Conservation (phyloP, 192 early-diverging fungal species). For the Mortierella claussenii region DNA sequence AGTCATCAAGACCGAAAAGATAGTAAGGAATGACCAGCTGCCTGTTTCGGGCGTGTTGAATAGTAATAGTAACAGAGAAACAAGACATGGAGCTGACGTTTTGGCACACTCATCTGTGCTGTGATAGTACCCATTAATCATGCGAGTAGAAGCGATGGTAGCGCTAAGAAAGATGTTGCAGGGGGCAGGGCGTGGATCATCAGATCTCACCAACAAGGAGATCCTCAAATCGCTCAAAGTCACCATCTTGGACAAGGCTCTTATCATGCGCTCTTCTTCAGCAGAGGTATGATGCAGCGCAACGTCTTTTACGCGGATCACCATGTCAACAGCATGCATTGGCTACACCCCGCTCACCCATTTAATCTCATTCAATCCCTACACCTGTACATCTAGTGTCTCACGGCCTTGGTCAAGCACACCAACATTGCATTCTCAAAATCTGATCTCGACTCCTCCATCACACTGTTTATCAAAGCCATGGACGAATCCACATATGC, state of each 20-base stretch:
- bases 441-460: constrained; percentile 44
- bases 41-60: too few species aligned
- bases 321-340: too few species aligned
- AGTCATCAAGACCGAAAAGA: constrained; percentile 68
- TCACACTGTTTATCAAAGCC: constrained; percentile 45
- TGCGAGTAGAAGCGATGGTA: constrained; percentile 77
- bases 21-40: constrained; percentile 62
- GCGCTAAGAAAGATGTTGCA: constrained; percentile 72
- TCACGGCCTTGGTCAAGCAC: constrained; percentile 60
- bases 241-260: constrained; percentile 77
- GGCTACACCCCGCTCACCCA: too few species aligned
- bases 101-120: too few species aligned
- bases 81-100: too few species aligned
- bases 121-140: constrained; percentile 59
- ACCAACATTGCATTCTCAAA: constrained; percentile 48
- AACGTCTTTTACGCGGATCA: too few species aligned
- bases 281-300: constrained; percentile 79
- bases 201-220: constrained; percentile 79
- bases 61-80: too few species aligned
- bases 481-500: constrained; percentile 55
- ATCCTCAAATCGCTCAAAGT: constrained; percentile 70
- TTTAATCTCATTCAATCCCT: too few species aligned
- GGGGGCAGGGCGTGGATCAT: constrained; percentile 79
- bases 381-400: too few species aligned
- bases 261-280: constrained; percentile 70